Conservation (phyloP, 129 eudicot genomes). For the Erigeron canadensis region DNA sequence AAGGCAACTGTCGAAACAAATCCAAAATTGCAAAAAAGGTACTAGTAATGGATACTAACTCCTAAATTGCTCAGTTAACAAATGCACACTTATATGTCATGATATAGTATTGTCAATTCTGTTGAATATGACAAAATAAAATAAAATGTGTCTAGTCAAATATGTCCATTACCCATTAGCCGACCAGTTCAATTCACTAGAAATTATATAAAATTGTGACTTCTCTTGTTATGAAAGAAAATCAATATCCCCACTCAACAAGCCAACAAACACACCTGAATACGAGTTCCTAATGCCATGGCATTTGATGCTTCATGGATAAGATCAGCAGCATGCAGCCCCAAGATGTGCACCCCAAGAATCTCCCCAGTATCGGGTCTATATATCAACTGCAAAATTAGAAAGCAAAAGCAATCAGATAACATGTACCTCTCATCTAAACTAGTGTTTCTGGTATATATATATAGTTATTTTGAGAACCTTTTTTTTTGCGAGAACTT, state of each 20-base stretch:
- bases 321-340: slow-evolving; percentile 96
- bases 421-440: not conserved
- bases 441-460: not conserved
- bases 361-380: slow-evolving; percentile 96
- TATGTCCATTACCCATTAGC: not conserved
- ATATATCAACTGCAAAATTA: slow-evolving; percentile 76
- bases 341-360: slow-evolving; percentile 96
- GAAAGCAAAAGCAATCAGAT: slow-evolving; percentile 14
- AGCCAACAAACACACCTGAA: slow-evolving; percentile 52
- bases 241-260: not conserved
- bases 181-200: not conserved
- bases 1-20: not conserved
- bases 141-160: not conserved
- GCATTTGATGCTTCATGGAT: slow-evolving; percentile 98
- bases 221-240: not conserved
- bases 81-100: not conserved
- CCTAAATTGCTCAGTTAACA: not conserved
- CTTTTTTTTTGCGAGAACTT: too few species aligned
- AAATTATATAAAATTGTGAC: not conserved
- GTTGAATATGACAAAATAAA: not conserved
- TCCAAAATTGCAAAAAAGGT: not conserved
- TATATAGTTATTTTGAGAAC: too few species aligned
- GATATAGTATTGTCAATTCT: not conserved
- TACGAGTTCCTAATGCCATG: slow-evolving; percentile 77
- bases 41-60: not conserved